A percentile compares a stretch with the other conserved stretches of the same genome.
These are phyloP conservation scores for Aspergillus pseudoglaucus DNA, from an alignment of 2,329 filamentous ascomycete genomes.

Conservation along the genomic window DNA sequence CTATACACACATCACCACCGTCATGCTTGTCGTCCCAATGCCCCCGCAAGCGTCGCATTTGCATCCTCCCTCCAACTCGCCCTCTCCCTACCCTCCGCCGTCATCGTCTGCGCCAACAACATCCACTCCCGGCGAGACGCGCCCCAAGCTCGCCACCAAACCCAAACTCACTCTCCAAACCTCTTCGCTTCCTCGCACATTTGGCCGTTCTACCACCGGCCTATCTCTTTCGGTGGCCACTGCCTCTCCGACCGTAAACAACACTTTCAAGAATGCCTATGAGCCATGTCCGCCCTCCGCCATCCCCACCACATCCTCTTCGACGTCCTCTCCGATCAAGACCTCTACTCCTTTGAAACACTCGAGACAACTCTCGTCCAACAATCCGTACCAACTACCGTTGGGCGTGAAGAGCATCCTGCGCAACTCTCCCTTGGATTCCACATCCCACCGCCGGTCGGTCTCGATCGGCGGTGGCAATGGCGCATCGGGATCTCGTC, in stretches of 20 bases:
- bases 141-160: slow-evolving; percentile 28
- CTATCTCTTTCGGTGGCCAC: slow-evolving; percentile 45
- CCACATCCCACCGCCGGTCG: slow-evolving; percentile 32
- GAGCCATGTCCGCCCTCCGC: slow-evolving; percentile 38
- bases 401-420: slow-evolving; percentile 42
- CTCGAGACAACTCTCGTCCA: slow-evolving; percentile 21
- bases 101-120: slow-evolving; percentile 3
- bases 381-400: slow-evolving; percentile 36
- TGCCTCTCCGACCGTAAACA: slow-evolving; percentile 54
- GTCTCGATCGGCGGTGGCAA: slow-evolving; percentile 27
- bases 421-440: slow-evolving; percentile 40
- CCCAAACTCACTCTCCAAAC: slow-evolving; percentile 60
- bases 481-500: slow-evolving; percentile 27
- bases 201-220: slow-evolving; percentile 48
- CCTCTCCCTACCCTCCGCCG: slow-evolving; percentile 3
- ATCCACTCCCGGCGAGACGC: slow-evolving; percentile 5
- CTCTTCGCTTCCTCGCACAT: slow-evolving; percentile 42
- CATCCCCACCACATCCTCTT: slow-evolving; percentile 25
- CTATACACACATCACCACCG: slow-evolving; percentile 2
- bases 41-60: slow-evolving; percentile 13
- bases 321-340: slow-evolving; percentile 19
- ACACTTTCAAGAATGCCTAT: slow-evolving; percentile 58
- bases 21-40: slow-evolving; percentile 19
- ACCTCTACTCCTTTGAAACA: slow-evolving; percentile 18
- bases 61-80: slow-evolving; percentile 1